Percentiles rank a stretch among this genome's conserved stretches.
Conservation (phyloP, 352 stramenopile genomes). For the Nothophytophthora sp. region DNA sequence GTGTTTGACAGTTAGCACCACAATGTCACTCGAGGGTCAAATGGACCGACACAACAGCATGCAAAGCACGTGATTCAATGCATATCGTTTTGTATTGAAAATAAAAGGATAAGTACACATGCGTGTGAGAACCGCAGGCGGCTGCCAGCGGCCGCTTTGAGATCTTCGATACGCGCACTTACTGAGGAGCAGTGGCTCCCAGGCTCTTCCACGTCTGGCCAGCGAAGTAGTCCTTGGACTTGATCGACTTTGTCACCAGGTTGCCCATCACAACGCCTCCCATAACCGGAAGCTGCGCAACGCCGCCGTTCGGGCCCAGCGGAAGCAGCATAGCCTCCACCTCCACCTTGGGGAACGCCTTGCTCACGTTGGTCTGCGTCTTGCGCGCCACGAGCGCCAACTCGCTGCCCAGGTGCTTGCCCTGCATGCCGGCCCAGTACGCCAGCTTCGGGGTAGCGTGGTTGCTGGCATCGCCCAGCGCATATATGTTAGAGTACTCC, state of each 20-base stretch:
- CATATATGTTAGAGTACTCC: conserved; percentile 50
- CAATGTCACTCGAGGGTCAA: too few relatives aligned
- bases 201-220: conserved; percentile 36
- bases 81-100: too few relatives aligned
- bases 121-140: too few relatives aligned
- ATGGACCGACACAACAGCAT: too few relatives aligned
- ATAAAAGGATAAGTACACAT: too few relatives aligned
- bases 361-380: conserved; percentile 33
- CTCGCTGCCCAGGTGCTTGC: conserved; percentile 38
- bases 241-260: conserved; percentile 46
- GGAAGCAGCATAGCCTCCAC: conserved; percentile 39
- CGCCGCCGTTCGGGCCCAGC: conserved; percentile 53
- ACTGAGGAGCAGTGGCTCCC: conserved; percentile 29
- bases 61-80: too few relatives aligned
- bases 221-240: conserved; percentile 52
- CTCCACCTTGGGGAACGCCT: conserved; percentile 41
- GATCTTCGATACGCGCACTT: too few relatives aligned
- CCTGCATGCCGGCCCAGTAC: conserved; percentile 43
- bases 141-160: too few relatives aligned
- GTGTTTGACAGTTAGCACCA: too few relatives aligned
- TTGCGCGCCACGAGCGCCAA: conserved; percentile 40
- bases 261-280: conserved; percentile 54
- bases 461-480: conserved; percentile 52
- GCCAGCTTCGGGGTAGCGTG: conserved; percentile 44
- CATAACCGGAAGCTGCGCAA: conserved; percentile 51